Conservation (phyloP, 2,329 filamentous ascomycete genomes). For the Pseudocercospora musae region DNA sequence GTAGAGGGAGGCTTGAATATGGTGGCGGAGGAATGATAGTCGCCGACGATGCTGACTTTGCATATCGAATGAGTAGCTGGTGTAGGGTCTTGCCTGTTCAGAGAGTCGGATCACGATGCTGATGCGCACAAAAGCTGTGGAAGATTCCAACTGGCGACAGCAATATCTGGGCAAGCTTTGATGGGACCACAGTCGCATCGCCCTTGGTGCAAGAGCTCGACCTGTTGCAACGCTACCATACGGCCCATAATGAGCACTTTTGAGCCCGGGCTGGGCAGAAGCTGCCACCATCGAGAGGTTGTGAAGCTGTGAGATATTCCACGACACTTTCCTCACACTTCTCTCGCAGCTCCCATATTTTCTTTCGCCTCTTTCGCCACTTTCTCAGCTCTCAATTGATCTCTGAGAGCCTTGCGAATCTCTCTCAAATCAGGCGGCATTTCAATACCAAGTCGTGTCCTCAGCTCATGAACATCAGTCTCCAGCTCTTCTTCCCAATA, state of each 20-base stretch:
- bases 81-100: no score
- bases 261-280: background rate
- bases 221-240: background rate
- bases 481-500: slow-evolving; percentile 97
- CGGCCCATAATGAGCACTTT: background rate
- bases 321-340: background rate
- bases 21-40: no score
- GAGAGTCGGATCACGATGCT: no score
- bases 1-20: no score
- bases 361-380: slow-evolving; percentile 37
- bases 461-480: slow-evolving; percentile 73
- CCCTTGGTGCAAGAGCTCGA: background rate
- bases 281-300: background rate
- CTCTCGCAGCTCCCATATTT: slow-evolving; percentile 2
- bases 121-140: no score
- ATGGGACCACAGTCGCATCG: background rate
- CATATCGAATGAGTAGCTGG: no score
- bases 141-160: no score
- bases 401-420: slow-evolving; percentile 67
- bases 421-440: slow-evolving; percentile 80
- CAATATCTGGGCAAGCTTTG: no score
- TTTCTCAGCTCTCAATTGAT: slow-evolving; percentile 65
- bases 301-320: background rate
- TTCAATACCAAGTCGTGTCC: slow-evolving; percentile 76
- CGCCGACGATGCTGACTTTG: no score